These are phyloP conservation scores for Nakazawaea siamensis DNA, from an alignment of 805 yeast species.

Conservation along the genomic window DNA sequence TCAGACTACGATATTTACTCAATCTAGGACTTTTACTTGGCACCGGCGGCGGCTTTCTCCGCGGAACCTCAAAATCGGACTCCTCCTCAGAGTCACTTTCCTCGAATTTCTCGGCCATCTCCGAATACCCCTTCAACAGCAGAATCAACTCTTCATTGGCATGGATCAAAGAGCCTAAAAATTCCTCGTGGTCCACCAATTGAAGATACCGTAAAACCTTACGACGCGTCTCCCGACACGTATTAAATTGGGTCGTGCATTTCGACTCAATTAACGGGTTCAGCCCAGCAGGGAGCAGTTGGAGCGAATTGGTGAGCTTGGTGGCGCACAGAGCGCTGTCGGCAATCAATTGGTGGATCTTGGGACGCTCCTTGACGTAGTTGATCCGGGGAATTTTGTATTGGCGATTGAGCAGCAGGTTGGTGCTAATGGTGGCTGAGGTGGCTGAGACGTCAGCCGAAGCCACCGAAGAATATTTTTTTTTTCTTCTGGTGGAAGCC, in stretches of 20 bases:
- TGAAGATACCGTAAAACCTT: conserved; percentile 78
- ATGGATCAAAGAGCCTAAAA: conserved; percentile 75
- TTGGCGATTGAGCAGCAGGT: conserved; percentile 33
- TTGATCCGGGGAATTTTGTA: conserved; percentile 63
- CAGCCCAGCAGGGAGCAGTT: conserved; percentile 31
- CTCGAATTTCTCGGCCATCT: conserved; percentile 35
- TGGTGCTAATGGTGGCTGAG: conserved; percentile 13
- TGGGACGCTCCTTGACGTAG: conserved; percentile 64
- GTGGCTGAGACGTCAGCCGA: conserved; percentile 4
- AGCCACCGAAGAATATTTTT: neutral
- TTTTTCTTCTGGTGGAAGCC: neutral
- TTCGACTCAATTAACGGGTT: conserved; percentile 55
- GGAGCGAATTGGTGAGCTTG: conserved; percentile 52
- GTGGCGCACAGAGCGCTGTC: conserved; percentile 72
- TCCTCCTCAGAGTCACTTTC: conserved; percentile 32
- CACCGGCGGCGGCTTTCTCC: too few relatives aligned
- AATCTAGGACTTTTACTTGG: too few relatives aligned
- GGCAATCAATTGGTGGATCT: conserved; percentile 58
- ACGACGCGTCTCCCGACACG: conserved; percentile 69
- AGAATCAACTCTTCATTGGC: conserved; percentile 87
- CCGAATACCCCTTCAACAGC: conserved; percentile 64
- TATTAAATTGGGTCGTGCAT: conserved; percentile 60
- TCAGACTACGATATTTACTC: conserved; percentile 14
- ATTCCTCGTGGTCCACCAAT: conserved; percentile 75
- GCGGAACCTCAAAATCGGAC: too few relatives aligned